Conservation (phyloP, 768 basidiomycete species). For the Auriscalpium vulgare region DNA sequence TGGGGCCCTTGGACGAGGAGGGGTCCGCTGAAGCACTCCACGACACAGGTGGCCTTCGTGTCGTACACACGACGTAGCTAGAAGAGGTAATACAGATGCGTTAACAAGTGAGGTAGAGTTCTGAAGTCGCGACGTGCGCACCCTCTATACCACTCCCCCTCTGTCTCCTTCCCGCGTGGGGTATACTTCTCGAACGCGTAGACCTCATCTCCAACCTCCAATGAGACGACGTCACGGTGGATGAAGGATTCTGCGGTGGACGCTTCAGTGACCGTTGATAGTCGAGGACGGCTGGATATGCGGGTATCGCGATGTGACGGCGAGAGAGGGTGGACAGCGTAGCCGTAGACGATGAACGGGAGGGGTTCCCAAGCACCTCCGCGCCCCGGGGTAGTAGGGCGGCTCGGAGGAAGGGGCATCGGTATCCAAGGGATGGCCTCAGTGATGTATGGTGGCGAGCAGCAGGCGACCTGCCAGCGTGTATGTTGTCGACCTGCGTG, state of each 20-base stretch:
- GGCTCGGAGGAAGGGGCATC: slow-evolving; percentile 2
- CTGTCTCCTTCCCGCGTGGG: slow-evolving; percentile 62
- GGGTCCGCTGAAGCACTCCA: slow-evolving; percentile 57
- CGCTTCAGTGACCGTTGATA: slow-evolving; percentile 53
- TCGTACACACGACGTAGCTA: slow-evolving; percentile 84
- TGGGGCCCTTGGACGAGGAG: slow-evolving; percentile 43
- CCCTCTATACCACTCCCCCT: slow-evolving; percentile 91
- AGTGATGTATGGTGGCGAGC: no score
- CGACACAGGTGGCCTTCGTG: slow-evolving; percentile 61
- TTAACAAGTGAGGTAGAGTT: slow-evolving; percentile 4
- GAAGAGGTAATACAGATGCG: slow-evolving; percentile 1
- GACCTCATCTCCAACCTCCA: slow-evolving; percentile 94
- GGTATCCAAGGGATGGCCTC: slow-evolving; percentile 1
- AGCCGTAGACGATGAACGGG: slow-evolving; percentile 79
- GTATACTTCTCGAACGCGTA: slow-evolving; percentile 94
- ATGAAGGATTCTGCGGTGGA: slow-evolving; percentile 55
- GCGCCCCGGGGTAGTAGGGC: slow-evolving; percentile 19
- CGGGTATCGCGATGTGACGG: slow-evolving; percentile 70
- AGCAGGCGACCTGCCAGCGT: no score
- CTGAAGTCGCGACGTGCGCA: slow-evolving; percentile 33
- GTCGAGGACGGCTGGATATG: slow-evolving; percentile 47
- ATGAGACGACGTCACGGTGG: slow-evolving; percentile 69
- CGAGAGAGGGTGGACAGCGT: slow-evolving; percentile 78
- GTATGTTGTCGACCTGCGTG: no score
- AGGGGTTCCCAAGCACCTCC: slow-evolving; percentile 56